phyloP scores from a whole-genome alignment of 192 early-diverging fungal genomes.

The Mortierella alpina region DNA sequence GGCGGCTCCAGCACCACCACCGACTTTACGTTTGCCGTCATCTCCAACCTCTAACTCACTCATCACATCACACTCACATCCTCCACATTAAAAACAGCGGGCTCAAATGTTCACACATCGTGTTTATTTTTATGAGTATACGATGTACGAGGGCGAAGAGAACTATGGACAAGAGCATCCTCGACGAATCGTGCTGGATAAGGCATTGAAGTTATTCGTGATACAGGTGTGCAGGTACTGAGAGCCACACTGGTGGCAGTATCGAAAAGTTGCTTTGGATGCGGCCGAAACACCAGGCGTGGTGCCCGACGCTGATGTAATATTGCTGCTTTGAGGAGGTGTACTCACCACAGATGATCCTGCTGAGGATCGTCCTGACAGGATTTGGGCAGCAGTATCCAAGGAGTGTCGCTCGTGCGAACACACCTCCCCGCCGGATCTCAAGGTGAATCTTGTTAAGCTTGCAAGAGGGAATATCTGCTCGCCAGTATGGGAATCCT shows the following conservation, averaged over 20 bases:
- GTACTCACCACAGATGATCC: constrained; percentile 3
- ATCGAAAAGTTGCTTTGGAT: constrained; percentile 7
- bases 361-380: constrained; percentile 23
- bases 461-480: constrained; percentile 12
- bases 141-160: neutral
- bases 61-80: constrained; percentile 1
- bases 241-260: constrained; percentile 31
- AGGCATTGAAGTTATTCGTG: neutral
- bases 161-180: constrained; percentile 5
- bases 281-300: neutral
- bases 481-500: neutral
- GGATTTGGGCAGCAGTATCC: constrained; percentile 13
- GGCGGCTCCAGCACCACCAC: constrained; percentile 89
- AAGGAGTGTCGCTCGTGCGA: constrained; percentile 26
- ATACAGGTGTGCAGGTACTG: constrained; percentile 7
- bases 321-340: neutral
- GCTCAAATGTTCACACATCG: neutral
- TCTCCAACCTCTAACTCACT: constrained; percentile 70
- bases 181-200: neutral
- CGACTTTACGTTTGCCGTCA: constrained; percentile 93
- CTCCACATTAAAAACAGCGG: neutral
- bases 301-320: neutral
- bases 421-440: constrained; percentile 22
- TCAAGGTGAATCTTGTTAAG: constrained; percentile 16
- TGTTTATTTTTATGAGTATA: neutral